These are phyloP conservation scores for Spergularia bocconei DNA, from an alignment of 148 eudicot species.

Conservation along the genomic window DNA sequence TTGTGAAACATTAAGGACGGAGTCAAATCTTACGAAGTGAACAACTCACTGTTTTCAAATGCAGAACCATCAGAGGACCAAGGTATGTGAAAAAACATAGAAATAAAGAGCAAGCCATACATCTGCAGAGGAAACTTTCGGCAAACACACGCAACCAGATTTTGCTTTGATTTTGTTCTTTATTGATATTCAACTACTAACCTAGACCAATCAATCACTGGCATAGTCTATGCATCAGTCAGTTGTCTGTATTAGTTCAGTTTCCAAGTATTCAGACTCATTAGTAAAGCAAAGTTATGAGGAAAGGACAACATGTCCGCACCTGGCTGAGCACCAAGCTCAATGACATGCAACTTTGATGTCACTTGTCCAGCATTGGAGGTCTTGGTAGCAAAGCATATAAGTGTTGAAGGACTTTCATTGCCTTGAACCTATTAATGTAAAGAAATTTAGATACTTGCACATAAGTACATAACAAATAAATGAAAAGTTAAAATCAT, in stretches of 20 bases:
- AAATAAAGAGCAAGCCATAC: background rate
- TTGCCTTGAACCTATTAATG: constrained; percentile 64
- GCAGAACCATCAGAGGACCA: background rate
- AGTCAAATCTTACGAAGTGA: background rate
- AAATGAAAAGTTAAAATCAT: background rate
- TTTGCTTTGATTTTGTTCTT: background rate
- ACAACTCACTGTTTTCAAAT: background rate
- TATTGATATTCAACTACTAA: background rate
- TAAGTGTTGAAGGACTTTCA: constrained; percentile 77
- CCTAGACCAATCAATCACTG: background rate
- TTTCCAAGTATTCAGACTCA: background rate
- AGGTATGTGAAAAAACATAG: background rate
- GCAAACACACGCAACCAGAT: background rate
- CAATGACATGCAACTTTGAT: constrained; percentile 88
- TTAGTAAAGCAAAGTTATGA: background rate
- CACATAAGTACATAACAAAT: constrained; percentile 6
- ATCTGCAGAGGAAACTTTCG: background rate
- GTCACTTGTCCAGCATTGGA: constrained; percentile 79
- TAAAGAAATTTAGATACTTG: background rate
- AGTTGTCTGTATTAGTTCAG: background rate
- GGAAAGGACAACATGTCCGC: background rate
- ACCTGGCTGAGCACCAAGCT: constrained; percentile 98
- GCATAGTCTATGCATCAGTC: background rate
- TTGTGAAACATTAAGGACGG: background rate
- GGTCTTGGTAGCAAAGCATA: constrained; percentile 80